These are phyloP conservation scores for Cladophialophora immunda DNA, from an alignment of 2,329 filamentous ascomycete genomes.

Conservation along the genomic window DNA sequence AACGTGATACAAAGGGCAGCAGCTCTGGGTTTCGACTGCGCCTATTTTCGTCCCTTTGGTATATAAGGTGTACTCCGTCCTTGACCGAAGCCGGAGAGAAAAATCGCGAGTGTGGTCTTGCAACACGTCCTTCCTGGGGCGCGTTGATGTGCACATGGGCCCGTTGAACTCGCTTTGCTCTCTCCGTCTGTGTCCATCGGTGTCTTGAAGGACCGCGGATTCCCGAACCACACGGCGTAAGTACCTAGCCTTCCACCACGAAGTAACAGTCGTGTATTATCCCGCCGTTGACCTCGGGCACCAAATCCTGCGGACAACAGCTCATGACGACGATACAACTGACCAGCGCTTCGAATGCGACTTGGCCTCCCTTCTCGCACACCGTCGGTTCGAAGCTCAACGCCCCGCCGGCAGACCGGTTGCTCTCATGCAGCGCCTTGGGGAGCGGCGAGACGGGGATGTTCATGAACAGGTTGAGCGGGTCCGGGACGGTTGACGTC, in stretches of 20 bases:
- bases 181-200: no score
- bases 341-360: conserved; percentile 48
- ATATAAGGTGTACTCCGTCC: no score
- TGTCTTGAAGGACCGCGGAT: no score
- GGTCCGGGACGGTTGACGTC: conserved; percentile 47
- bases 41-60: neutral
- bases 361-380: conserved; percentile 48
- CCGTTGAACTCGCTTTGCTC: no score
- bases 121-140: no score
- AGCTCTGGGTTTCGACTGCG: neutral
- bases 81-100: no score
- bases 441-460: conserved; percentile 43
- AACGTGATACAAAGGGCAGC: no score
- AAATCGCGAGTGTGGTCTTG: no score
- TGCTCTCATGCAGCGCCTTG: conserved; percentile 11
- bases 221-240: no score
- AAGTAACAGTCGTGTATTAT: conserved; percentile 46
- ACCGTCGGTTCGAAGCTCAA: conserved; percentile 47
- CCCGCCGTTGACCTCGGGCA: conserved; percentile 47
- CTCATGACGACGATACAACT: conserved; percentile 53
- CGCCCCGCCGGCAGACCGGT: conserved; percentile 38
- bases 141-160: no score
- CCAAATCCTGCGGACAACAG: conserved; percentile 54
- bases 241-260: conserved; percentile 29
- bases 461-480: conserved; percentile 58